Conservation (phyloP, 305 asterid species). For the Plantago lanceolata region DNA sequence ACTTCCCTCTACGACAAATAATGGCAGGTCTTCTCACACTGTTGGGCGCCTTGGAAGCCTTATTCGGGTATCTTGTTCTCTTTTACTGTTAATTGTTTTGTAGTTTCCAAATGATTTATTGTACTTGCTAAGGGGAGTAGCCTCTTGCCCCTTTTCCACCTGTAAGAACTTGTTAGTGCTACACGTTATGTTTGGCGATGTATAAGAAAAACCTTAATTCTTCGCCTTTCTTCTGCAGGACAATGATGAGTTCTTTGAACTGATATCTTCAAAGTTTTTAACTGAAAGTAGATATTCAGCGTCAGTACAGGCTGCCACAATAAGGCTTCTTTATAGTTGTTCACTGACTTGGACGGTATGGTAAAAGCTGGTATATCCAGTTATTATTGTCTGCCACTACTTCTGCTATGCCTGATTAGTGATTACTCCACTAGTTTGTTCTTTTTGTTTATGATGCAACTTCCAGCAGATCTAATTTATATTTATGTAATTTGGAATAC, state of each 20-base stretch:
- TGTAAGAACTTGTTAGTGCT: conserved; percentile 9
- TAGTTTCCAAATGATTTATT: conserved; percentile 14
- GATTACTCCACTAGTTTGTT: too few relatives aligned
- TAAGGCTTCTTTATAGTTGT: conserved; percentile 90
- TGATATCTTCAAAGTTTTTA: conserved; percentile 72
- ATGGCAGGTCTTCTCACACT: conserved; percentile 77
- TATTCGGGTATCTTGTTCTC: conserved; percentile 57
- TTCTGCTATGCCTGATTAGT: conserved; percentile 4
- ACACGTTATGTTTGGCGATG: conserved; percentile 15
- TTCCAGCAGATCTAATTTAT: conserved; percentile 18
- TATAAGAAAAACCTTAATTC: conserved; percentile 17
- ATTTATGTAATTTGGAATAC: conserved; percentile 35
- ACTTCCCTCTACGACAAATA: conserved; percentile 58
- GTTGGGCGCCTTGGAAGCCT: conserved; percentile 92
- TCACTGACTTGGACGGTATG: conserved; percentile 90
- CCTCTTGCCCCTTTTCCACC: conserved; percentile 12
- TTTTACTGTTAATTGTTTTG: conserved; percentile 14
- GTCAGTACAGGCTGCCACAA: conserved; percentile 70
- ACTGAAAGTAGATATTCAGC: conserved; percentile 67
- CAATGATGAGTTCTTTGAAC: conserved; percentile 84
- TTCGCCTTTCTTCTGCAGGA: conserved; percentile 57
- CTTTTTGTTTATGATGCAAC: conserved; percentile 11
- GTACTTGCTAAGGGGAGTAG: too few relatives aligned
- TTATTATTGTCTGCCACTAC: conserved; percentile 1
- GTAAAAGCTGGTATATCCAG: conserved; percentile 13